Evolutionary conservation across 306 rosid species (phyloP), one percentile per base, ranked within the genome.

Genomic region (Trichosanthes cucumerina): DNA sequence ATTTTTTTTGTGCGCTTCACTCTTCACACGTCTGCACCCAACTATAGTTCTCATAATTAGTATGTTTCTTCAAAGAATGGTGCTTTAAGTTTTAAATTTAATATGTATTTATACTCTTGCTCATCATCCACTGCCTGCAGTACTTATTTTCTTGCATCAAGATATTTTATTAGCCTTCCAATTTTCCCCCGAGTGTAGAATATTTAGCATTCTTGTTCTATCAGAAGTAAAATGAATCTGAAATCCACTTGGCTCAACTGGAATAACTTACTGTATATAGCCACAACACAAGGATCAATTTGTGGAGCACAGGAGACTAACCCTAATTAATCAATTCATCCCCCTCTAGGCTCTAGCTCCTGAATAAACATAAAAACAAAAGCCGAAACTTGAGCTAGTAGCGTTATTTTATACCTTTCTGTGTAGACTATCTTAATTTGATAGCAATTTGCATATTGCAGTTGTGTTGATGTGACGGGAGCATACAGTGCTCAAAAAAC

Each of bases 401-500:
- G 76, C n/a, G 13, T n/a, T 38, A 38, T 78, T 33, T 14, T n/a
- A 62, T 70, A 21, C 59, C 41, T 43, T 62, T 69, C 41, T 75
- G 8, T 21, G 73, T 12, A 10, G 54, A 41, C 38, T 46, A 56
- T 39, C 74, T 78, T 58, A 77, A 46, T 77, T 68, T 49, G 78
- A 76, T 77, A 82, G 79, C 71, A 63, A 79, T 81, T 73, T 83
- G 78, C 79, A 43, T 82, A 38, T 79, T 85, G 78, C 96, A 94
- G 98, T 76, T 94, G 97, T 87, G 87, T 94, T 56, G 96, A 92
- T 85, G 96, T 92, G 82, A 90, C 95, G 57, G 98, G 96, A 77
- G 96, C 98, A 79, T 94, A 94, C 87, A 90, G 97, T 88, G 90
- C 96, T 84, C 98, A 92, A 75, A 92, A 89, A 87, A 92, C 98